Evolutionary conservation across 1,284 basidiomycete species (phyloP).

Genomic region (Anthracocystis setariae): DNA sequence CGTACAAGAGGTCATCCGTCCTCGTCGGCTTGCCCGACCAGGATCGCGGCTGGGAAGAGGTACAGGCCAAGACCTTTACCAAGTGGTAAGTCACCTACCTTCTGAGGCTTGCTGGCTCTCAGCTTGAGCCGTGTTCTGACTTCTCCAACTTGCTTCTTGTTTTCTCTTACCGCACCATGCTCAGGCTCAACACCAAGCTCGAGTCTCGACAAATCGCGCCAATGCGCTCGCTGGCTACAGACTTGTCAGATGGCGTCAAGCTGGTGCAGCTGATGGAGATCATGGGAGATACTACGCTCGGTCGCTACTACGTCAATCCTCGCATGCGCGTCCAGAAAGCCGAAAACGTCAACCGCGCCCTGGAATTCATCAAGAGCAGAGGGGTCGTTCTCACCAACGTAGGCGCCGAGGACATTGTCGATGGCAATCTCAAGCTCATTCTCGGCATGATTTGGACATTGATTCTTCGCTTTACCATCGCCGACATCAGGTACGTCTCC

Average conservation of each 20-base stretch:
- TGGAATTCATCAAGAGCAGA: slow-evolving; percentile 92
- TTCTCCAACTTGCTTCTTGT: background rate
- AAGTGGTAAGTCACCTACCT: slow-evolving; percentile 54
- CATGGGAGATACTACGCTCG: slow-evolving; percentile 80
- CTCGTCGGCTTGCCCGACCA: slow-evolving; percentile 60
- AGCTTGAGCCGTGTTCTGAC: background rate
- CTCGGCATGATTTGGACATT: slow-evolving; percentile 99
- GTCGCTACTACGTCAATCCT: slow-evolving; percentile 88
- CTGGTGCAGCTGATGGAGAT: slow-evolving; percentile 77
- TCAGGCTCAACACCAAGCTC: slow-evolving; percentile 93
- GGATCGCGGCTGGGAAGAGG: slow-evolving; percentile 63
- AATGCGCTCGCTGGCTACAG: slow-evolving; percentile 88
- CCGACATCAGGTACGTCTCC: slow-evolving; percentile 84
- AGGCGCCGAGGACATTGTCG: slow-evolving; percentile 96
- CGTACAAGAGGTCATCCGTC: slow-evolving; percentile 59
- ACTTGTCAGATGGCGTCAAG: slow-evolving; percentile 93
- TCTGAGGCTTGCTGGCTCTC: background rate
- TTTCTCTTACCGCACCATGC: background rate
- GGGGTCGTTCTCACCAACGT: slow-evolving; percentile 98
- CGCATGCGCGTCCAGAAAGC: slow-evolving; percentile 94
- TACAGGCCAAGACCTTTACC: slow-evolving; percentile 65
- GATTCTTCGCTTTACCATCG: slow-evolving; percentile 88
- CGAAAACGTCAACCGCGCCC: slow-evolving; percentile 95
- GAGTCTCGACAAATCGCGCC: slow-evolving; percentile 84
- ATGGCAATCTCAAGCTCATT: slow-evolving; percentile 95